Evolutionary conservation across 768 basidiomycete genomes (phyloP).

Genomic region (Mycena sanguinolenta): DNA sequence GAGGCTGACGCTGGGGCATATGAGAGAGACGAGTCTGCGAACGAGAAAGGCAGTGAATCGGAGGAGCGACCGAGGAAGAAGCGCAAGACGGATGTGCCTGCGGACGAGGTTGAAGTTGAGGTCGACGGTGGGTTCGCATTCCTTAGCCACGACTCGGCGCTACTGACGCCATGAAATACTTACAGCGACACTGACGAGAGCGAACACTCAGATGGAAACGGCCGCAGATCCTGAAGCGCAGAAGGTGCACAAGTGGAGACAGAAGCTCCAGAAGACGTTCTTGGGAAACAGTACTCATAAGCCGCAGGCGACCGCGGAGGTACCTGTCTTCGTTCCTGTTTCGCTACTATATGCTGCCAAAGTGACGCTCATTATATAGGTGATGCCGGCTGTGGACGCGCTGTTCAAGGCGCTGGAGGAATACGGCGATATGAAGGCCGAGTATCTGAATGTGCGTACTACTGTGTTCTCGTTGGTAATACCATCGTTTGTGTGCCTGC

Average conservation of each 20-base stretch:
- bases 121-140: too few species aligned
- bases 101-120: too few species aligned
- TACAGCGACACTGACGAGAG: neutral
- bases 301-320: conserved; percentile 73
- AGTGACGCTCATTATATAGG: conserved; percentile 41
- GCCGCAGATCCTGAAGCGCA: conserved; percentile 75
- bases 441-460: conserved; percentile 68
- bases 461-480: too few species aligned
- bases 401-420: conserved; percentile 54
- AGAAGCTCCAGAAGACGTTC: conserved; percentile 91
- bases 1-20: too few species aligned
- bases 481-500: too few species aligned
- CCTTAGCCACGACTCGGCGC: too few species aligned
- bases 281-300: conserved; percentile 76
- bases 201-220: conserved; percentile 53
- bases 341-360: neutral
- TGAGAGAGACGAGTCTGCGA: too few species aligned
- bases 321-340: conserved; percentile 51
- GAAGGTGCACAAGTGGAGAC: conserved; percentile 91
- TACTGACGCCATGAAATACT: too few species aligned
- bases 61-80: too few species aligned
- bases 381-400: conserved; percentile 62
- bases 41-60: too few species aligned
- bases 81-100: too few species aligned
- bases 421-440: conserved; percentile 82